Evolutionary conservation across 2,329 filamentous ascomycete genomes (phyloP), one percentile per base, ranked within the genome.

Genomic region (Alternaria rosae): DNA sequence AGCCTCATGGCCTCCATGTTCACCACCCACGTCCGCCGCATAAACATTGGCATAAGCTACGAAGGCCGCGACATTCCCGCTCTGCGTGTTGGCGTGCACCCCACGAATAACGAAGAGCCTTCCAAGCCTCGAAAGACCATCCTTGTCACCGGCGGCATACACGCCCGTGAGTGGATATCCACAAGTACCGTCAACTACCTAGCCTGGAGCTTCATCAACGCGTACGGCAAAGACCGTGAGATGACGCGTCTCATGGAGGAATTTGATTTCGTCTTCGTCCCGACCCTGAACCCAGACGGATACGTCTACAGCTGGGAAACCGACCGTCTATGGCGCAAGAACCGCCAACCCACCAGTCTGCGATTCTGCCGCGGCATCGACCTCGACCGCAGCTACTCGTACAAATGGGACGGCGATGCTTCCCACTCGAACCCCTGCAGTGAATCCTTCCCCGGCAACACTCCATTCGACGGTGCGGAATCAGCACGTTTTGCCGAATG

Each of bases 161-260:
- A 98, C 78, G 94, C 94, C 4, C 88, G 95, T 38, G 95, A 99
- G 83, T 99, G 95, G 95, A 97, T 99, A 68, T 92, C 93, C 48
- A 93, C 91, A 1, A 95, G 91, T 72, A 97, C 93, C 0, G 92
- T 96, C 54, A 96, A 91, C 72, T 98, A 97, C 72, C 83, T 97
- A 28, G 93, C 94, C 10, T 97, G 95, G 87, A 92, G 88, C 15
- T 85, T 98, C 50, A 92, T 97, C 71, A 94, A 91, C 1, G 87
- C 89, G 5, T 96, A 94, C 77, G 92, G 91, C 62, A 92, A 92
- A 86, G 80, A 85, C 74, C 65, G 85, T 82, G 79, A 80, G 12
- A 89, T 96, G 56, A 94, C 91, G 20, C 90, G 89, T 62, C 84
- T 98, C 9, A 85, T 99, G 5, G 86, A 95, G 65, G 85, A 91